These are phyloP conservation scores for Fusarium haematococcum DNA, from an alignment of 2,329 filamentous ascomycete species.

Conservation along the genomic window DNA sequence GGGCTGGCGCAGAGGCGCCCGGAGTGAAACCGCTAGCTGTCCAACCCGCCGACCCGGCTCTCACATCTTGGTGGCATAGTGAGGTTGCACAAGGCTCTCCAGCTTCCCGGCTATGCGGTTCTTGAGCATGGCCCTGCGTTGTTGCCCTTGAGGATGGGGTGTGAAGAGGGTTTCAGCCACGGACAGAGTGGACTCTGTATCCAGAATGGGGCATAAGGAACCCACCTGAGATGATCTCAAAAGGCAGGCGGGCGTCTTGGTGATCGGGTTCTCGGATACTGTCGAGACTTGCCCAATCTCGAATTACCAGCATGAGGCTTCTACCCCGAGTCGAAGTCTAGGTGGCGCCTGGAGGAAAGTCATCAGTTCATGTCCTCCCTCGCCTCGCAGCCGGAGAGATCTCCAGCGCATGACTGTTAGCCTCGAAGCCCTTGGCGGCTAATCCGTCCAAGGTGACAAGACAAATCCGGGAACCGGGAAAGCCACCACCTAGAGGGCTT, in stretches of 20 bases:
- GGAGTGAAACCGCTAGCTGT: background rate
- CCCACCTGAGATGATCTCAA: slow-evolving; percentile 6
- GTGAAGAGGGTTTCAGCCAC: background rate
- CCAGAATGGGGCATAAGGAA: background rate
- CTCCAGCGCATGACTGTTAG: background rate
- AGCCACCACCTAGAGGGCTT: background rate
- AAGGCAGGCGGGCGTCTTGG: background rate
- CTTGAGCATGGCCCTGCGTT: background rate
- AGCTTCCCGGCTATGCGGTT: background rate
- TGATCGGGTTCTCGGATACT: slow-evolving; percentile 2
- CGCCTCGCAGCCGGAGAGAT: background rate
- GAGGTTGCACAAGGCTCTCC: background rate
- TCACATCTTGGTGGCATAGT: background rate
- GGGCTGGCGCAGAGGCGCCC: background rate
- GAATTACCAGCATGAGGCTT: slow-evolving; percentile 24
- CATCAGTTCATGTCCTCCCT: background rate
- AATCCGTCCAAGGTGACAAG: background rate
- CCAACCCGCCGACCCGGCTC: background rate
- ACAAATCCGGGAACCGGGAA: background rate
- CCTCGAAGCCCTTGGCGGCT: background rate
- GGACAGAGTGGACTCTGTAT: background rate
- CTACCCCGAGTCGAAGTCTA: background rate
- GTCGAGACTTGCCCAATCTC: slow-evolving; percentile 24
- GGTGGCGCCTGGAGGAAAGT: background rate
- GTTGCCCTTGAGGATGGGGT: background rate